phyloP scores from a whole-genome alignment of 495 filamentous ascomycete genomes.

The Arthonia radiata region DNA sequence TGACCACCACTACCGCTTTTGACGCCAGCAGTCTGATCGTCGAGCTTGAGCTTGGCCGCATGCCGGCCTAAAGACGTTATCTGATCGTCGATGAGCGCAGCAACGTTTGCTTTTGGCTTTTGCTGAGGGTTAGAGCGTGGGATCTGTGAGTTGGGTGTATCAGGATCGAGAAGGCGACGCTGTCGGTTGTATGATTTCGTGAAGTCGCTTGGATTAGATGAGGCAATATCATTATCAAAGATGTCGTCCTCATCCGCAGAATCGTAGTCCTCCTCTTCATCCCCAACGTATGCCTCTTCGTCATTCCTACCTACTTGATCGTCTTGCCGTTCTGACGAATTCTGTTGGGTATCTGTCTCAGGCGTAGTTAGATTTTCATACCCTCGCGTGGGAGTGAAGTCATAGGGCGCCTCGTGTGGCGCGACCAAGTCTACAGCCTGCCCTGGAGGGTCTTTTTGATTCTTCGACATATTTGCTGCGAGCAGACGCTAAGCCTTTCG shows the following conservation, averaged over 20 bases:
- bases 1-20: constrained; percentile 25
- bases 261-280: constrained; percentile 23
- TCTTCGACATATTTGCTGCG: no score
- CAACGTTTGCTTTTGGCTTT: constrained; percentile 62
- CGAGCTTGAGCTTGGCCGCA: constrained; percentile 69
- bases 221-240: constrained; percentile 30
- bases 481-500: no score
- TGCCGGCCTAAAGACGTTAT: constrained; percentile 60
- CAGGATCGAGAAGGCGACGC: constrained; percentile 30
- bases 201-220: constrained; percentile 39
- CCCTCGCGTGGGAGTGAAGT: no score
- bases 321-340: no score
- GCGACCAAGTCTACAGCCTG: no score
- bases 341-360: no score
- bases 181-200: constrained; percentile 87
- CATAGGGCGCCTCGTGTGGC: no score
- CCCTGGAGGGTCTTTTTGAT: no score
- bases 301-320: no score
- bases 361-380: no score
- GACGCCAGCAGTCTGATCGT: constrained; percentile 32
- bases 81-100: constrained; percentile 62
- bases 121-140: constrained; percentile 63
- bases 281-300: constrained; percentile 32
- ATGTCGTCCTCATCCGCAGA: constrained; percentile 18
- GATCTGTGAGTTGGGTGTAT: constrained; percentile 27